Conservation (phyloP, 2,329 filamentous ascomycete genomes). For the Cercospora sp. region DNA sequence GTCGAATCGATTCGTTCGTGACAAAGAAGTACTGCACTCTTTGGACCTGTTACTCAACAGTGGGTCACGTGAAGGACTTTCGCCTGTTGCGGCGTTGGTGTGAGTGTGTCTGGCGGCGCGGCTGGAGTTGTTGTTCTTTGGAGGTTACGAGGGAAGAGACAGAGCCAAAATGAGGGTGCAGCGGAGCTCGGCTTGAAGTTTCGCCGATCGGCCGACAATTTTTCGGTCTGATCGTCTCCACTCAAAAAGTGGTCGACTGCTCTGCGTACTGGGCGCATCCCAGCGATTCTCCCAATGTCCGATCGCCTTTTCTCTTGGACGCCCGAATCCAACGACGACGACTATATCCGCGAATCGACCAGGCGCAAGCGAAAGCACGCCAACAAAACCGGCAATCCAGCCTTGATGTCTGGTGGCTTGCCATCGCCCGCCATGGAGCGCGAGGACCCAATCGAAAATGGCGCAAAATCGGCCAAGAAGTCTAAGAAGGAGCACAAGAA, state of each 20-base stretch:
- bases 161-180: neutral
- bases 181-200: neutral
- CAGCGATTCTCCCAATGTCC: conserved; percentile 2
- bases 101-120: neutral
- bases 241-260: conserved; percentile 5
- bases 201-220: conserved; percentile 4
- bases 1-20: neutral
- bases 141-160: neutral
- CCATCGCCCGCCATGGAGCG: conserved; percentile 33
- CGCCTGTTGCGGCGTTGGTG: neutral
- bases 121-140: neutral
- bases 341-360: conserved; percentile 30
- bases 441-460: conserved; percentile 26
- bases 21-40: neutral
- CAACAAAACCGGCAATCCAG: conserved; percentile 28
- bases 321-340: conserved; percentile 28
- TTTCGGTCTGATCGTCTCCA: neutral
- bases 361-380: conserved; percentile 29
- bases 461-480: conserved; percentile 30
- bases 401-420: conserved; percentile 39
- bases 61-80: neutral
- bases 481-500: conserved; percentile 39
- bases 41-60: neutral
- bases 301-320: conserved; percentile 12
- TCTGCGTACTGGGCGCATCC: conserved; percentile 1